phyloP scores from a whole-genome alignment of 768 basidiomycete genomes.

The Xerocomus potaroensis region DNA sequence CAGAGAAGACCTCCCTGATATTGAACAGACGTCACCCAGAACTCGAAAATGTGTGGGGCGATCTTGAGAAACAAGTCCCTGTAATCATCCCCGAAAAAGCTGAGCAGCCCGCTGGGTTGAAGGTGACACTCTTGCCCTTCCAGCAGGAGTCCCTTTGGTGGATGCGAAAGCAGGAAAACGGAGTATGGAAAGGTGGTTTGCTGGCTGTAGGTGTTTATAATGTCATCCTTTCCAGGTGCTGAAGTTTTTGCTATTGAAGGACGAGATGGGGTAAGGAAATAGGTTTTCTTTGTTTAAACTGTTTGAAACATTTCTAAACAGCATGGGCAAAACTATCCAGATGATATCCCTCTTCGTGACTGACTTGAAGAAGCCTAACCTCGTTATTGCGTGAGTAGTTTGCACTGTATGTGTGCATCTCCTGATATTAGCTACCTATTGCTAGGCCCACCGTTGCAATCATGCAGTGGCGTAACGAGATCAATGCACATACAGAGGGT shows the following conservation, averaged over 20 bases:
- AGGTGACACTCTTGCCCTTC: slow-evolving; percentile 86
- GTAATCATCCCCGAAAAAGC: slow-evolving; percentile 64
- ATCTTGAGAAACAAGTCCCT: slow-evolving; percentile 61
- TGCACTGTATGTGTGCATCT: not conserved
- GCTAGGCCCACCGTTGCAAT: slow-evolving; percentile 48
- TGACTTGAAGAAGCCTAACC: slow-evolving; percentile 73
- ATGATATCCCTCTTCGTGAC: slow-evolving; percentile 87
- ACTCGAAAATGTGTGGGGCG: slow-evolving; percentile 81
- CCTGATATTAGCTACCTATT: not conserved
- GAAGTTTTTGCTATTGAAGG: slow-evolving; percentile 37
- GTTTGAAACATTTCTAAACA: slow-evolving; percentile 25
- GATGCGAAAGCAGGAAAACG: slow-evolving; percentile 92
- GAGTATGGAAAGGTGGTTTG: slow-evolving; percentile 88
- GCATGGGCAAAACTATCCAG: slow-evolving; percentile 96
- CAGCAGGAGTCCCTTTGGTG: slow-evolving; percentile 92
- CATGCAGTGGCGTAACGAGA: slow-evolving; percentile 92
- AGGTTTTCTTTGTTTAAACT: not conserved
- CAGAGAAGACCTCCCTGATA: slow-evolving; percentile 64
- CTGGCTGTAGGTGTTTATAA: slow-evolving; percentile 59
- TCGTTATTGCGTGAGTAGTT: slow-evolving; percentile 82
- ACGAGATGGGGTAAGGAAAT: slow-evolving; percentile 80
- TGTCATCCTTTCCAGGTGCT: slow-evolving; percentile 1
- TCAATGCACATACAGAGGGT: slow-evolving; percentile 77
- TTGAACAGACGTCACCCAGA: slow-evolving; percentile 74
- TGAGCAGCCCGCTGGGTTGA: slow-evolving; percentile 78